Evolutionary conservation across 495 filamentous ascomycete genomes (phyloP).

Genomic region (Neurospora sp.): DNA sequence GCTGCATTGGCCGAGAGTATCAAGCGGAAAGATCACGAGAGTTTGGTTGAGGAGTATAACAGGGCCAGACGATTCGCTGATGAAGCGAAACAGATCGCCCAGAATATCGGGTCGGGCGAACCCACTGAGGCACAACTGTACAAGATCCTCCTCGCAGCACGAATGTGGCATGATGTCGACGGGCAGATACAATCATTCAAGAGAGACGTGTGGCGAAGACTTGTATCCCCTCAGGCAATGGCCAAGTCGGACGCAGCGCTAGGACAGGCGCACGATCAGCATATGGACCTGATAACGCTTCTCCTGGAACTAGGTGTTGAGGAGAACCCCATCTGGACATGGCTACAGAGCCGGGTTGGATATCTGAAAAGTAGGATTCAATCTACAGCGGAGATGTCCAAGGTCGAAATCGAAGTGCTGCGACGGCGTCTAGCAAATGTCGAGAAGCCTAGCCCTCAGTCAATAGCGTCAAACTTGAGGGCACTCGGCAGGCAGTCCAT

Average conservation of each 20-base stretch:
- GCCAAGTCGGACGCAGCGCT: conserved; percentile 31
- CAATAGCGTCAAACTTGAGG: conserved; percentile 62
- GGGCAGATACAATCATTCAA: conserved; percentile 78
- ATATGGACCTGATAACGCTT: conserved; percentile 81
- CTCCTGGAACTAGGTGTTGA: conserved; percentile 86
- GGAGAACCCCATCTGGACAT: conserved; percentile 92
- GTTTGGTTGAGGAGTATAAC: conserved; percentile 73
- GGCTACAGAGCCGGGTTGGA: conserved; percentile 81
- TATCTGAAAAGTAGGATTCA: conserved; percentile 77
- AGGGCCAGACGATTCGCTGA: conserved; percentile 66
- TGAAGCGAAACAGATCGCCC: conserved; percentile 55
- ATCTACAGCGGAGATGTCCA: conserved; percentile 66
- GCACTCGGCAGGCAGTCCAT: conserved; percentile 53
- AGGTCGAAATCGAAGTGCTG: conserved; percentile 84
- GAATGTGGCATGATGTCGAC: conserved; percentile 91
- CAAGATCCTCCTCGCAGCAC: conserved; percentile 74
- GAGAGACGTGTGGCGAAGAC: conserved; percentile 71
- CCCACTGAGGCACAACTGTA: conserved; percentile 63
- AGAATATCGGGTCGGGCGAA: conserved; percentile 40
- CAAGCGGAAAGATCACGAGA: conserved; percentile 80
- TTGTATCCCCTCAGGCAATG: conserved; percentile 47
- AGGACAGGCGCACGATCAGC: conserved; percentile 56
- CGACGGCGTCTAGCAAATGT: conserved; percentile 65
- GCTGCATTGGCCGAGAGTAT: conserved; percentile 72
- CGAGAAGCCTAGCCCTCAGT: conserved; percentile 57